Evolutionary conservation across 2,329 filamentous ascomycete species (phyloP).

Genomic region (Hypoxylon sp.): DNA sequence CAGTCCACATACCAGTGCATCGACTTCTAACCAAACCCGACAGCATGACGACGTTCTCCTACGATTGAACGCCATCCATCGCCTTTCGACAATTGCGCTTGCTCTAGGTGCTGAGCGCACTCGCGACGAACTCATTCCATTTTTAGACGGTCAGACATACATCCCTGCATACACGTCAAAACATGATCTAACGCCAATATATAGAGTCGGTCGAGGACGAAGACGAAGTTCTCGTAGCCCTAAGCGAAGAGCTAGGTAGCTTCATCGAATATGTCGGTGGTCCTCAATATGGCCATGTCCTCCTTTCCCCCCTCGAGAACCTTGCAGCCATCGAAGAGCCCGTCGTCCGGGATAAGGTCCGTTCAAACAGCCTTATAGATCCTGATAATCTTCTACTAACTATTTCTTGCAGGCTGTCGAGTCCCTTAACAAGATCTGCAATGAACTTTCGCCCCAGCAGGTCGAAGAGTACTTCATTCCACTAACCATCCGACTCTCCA

Average conservation of each 20-base stretch:
- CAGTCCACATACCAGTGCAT: conserved; percentile 31
- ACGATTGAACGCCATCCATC: conserved; percentile 97
- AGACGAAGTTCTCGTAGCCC: conserved; percentile 95
- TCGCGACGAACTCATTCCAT: conserved; percentile 97
- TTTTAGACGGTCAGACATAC: conserved; percentile 87
- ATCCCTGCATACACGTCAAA: conserved; percentile 32
- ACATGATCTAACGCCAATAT: conserved; percentile 51
- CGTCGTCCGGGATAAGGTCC: conserved; percentile 96
- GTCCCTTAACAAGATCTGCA: conserved; percentile 99
- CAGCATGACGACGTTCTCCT: conserved; percentile 99
- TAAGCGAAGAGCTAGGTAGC: conserved; percentile 95
- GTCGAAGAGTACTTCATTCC: conserved; percentile 98
- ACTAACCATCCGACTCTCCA: conserved; percentile 93
- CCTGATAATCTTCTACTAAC: conserved; percentile 29
- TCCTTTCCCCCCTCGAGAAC: conserved; percentile 97
- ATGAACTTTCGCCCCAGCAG: conserved; percentile 89
- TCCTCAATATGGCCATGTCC: conserved; percentile 92
- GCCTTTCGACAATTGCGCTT: conserved; percentile 97
- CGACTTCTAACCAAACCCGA: conserved; percentile 49
- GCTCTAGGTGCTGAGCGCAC: conserved; percentile 96
- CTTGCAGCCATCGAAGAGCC: conserved; percentile 98
- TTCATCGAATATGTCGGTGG: conserved; percentile 99
- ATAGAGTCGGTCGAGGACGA: conserved; percentile 98
- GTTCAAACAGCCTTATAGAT: conserved; percentile 42
- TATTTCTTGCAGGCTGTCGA: conserved; percentile 82